phyloP scores from a whole-genome alignment of 73 alveolate genomes.

The Paramecium pentaurelia region DNA sequence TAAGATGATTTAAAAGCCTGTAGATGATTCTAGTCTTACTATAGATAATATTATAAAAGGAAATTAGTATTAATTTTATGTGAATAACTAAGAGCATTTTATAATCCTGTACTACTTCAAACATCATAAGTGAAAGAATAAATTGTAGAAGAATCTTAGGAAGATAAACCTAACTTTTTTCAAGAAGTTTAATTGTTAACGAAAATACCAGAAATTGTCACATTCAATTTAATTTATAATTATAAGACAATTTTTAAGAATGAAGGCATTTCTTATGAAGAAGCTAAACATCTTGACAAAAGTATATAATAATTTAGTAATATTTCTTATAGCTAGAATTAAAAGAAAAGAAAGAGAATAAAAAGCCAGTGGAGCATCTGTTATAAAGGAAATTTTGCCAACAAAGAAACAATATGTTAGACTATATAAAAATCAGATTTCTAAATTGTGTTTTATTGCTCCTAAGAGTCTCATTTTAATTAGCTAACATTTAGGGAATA shows the following conservation, averaged over 20 bases:
- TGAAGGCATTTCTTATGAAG: constrained; percentile 12
- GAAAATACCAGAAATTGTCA: background rate
- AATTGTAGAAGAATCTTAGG: background rate
- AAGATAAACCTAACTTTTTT: background rate
- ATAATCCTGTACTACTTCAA: background rate
- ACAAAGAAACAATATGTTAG: constrained; percentile 8
- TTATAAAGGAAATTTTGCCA: background rate
- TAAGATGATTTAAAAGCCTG: background rate
- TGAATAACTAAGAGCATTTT: background rate
- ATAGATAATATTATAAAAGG: background rate
- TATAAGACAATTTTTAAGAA: background rate
- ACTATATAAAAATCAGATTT: background rate
- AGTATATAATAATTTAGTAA: background rate
- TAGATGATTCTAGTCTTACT: background rate
- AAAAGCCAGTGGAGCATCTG: background rate
- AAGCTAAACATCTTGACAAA: background rate
- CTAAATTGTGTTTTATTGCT: background rate
- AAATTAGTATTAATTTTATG: background rate
- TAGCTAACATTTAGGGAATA: background rate
- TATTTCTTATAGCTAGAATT: background rate
- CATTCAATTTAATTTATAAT: background rate
- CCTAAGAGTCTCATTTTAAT: background rate
- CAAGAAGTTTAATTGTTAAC: background rate
- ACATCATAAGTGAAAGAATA: background rate
- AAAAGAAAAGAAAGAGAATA: constrained; percentile 3